Evolutionary conservation across 2,329 filamentous ascomycete genomes (phyloP).

Genomic region (Epichloe brachyelytri): DNA sequence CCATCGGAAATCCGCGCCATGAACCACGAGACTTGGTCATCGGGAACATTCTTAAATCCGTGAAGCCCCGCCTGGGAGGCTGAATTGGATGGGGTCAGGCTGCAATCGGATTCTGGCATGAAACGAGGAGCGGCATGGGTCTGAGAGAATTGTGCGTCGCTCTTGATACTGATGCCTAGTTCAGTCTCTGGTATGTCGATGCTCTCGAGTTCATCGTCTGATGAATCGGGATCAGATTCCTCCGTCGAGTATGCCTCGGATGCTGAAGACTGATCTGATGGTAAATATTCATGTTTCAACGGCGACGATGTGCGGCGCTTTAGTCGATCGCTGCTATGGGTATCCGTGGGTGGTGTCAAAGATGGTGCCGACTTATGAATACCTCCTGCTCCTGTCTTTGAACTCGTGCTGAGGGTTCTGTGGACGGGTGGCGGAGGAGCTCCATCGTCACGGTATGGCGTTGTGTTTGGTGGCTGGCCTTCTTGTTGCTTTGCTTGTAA

Average conservation of each 20-base stretch:
- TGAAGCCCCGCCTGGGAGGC: constrained; percentile 58
- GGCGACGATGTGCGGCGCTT: constrained; percentile 78
- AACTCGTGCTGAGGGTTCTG: constrained; percentile 29
- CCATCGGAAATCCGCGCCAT: constrained; percentile 50
- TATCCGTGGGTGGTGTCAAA: constrained; percentile 24
- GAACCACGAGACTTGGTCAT: constrained; percentile 33
- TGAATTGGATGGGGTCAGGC: constrained; percentile 67
- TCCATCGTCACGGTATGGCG: constrained; percentile 35
- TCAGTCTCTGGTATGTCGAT: constrained; percentile 46
- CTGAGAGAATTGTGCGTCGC: constrained; percentile 17
- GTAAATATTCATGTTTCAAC: constrained; percentile 92
- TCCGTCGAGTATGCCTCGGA: constrained; percentile 40
- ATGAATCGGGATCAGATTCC: constrained; percentile 33
- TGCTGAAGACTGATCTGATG: constrained; percentile 55
- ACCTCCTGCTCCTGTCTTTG: constrained; percentile 9
- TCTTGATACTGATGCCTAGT: constrained; percentile 43
- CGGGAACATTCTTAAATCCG: constrained; percentile 27
- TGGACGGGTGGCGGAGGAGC: constrained; percentile 44
- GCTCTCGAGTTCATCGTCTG: constrained; percentile 45
- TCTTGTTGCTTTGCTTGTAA: constrained; percentile 15
- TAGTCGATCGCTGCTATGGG: constrained; percentile 28
- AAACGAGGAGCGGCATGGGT: constrained; percentile 17
- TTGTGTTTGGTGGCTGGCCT: constrained; percentile 15
- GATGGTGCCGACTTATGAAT: constrained; percentile 9
- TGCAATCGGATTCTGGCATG: constrained; percentile 40